phyloP scores from a whole-genome alignment of 768 basidiomycete genomes.

The Boletus sp. region DNA sequence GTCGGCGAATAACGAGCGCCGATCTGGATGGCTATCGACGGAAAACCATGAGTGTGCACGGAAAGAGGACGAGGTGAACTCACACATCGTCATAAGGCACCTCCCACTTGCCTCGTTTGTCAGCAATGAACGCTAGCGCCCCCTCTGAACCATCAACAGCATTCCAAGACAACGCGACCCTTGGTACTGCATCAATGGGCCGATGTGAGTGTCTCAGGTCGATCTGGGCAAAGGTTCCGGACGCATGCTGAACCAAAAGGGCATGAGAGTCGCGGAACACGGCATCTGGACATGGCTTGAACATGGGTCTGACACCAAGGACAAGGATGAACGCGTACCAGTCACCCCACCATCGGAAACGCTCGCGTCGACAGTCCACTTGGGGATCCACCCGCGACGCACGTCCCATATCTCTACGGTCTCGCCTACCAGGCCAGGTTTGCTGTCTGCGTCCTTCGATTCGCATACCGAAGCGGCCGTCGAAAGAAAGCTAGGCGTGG shows the following conservation, averaged over 20 bases:
- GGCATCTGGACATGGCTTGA: constrained; percentile 45
- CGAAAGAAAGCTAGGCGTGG: constrained; percentile 20
- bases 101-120: constrained; percentile 52
- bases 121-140: constrained; percentile 63
- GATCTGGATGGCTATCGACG: constrained; percentile 37
- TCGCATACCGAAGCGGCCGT: constrained; percentile 8
- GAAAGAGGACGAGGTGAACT: constrained; percentile 20
- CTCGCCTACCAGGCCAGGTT: constrained; percentile 39
- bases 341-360: constrained; percentile 69
- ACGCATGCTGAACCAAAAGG: constrained; percentile 69
- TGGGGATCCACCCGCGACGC: constrained; percentile 73
- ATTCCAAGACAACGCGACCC: constrained; percentile 65
- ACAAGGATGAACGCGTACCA: constrained; percentile 42
- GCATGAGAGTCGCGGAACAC: constrained; percentile 68
- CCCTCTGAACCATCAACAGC: constrained; percentile 39
- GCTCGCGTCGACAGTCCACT: constrained; percentile 71
- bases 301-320: not conserved
- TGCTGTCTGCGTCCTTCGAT: constrained; percentile 16
- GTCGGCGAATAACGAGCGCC: constrained; percentile 18
- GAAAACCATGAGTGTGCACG: not conserved
- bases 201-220: constrained; percentile 64
- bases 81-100: constrained; percentile 81
- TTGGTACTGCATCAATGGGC: constrained; percentile 65
- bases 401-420: constrained; percentile 86
- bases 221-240: constrained; percentile 75